Evolutionary conservation across 495 filamentous ascomycete genomes (phyloP), one percentile per base, ranked within the genome.

Genomic region (Xylaria curta): DNA sequence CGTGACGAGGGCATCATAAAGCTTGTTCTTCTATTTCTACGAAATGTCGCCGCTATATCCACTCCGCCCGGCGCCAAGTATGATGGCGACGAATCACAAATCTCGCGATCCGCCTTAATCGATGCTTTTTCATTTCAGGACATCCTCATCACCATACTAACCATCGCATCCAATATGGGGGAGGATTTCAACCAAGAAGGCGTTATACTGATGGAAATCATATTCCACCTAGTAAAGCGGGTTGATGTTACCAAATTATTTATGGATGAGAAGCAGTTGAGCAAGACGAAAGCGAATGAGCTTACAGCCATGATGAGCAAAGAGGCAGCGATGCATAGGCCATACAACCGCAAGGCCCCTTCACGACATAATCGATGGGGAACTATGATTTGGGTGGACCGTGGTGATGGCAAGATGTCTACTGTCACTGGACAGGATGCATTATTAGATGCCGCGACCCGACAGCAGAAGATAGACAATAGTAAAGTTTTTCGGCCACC

Each of bases 341-440:
- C 90, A 62, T 93, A 97, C 76, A 89, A 90, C 46, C 91, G 90
- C 73, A 91, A 91, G 74, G 93, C 92, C 7, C 94, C 94, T 2
- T 94, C 94, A 8, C 84, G 97, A 46, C 97, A 99, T 79, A 97
- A 94, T 73, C 87, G 97, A 65, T 99, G 98, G 78, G 97, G 97
- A 1, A 97, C 94, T 17, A 97, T 98, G 91, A 91, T 97, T 24
- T 98, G 97, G 96, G 90, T 99, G 51, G 94, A 98, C 82, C 86
- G 93, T 63, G 92, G 92, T 67, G 93, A 96, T 77, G 87, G 88
- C 8, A 93, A 92, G 74, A 85, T 95, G 59, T 90, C 92, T 7
- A 95, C 94, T 0, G 89, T 99, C 3, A 93, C 93, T 2, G 97
- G 97, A 10, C 97, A 98, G 78, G 89, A 92, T 73, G 90, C 91